Evolutionary conservation across 108 stramenopile species (phyloP).

Genomic region (Nitzschia sp.): DNA sequence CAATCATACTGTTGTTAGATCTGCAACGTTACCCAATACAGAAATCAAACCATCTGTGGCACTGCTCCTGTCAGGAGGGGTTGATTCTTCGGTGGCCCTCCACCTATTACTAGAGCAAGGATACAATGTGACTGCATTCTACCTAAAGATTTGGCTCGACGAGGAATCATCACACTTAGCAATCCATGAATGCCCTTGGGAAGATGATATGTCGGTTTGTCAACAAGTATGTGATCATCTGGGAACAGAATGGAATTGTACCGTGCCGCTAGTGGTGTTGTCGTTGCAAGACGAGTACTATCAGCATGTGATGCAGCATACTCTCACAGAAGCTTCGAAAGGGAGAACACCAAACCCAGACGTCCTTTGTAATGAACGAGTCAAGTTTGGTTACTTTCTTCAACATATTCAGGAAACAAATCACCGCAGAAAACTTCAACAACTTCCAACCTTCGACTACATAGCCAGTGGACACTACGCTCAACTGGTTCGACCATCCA

Average conservation of each 20-base stretch:
- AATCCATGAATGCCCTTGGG: slow-evolving; percentile 94
- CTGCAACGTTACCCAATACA: not conserved
- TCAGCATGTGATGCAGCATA: slow-evolving; percentile 85
- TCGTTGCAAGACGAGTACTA: slow-evolving; percentile 91
- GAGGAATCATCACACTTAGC: slow-evolving; percentile 87
- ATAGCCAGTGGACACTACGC: slow-evolving; percentile 98
- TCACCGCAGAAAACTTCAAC: not conserved
- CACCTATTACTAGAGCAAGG: slow-evolving; percentile 78
- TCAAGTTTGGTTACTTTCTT: slow-evolving; percentile 96
- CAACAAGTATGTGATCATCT: slow-evolving; percentile 90
- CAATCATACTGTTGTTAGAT: not conserved
- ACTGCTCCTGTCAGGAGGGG: slow-evolving; percentile 92
- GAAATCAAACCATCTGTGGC: slow-evolving; percentile 66
- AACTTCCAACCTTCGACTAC: slow-evolving; percentile 34
- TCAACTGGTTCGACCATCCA: slow-evolving; percentile 47
- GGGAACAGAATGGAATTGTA: not conserved
- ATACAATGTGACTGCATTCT: slow-evolving; percentile 91
- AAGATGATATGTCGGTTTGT: slow-evolving; percentile 79
- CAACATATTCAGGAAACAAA: slow-evolving; percentile 57
- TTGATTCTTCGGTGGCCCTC: slow-evolving; percentile 94
- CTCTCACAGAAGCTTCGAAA: slow-evolving; percentile 76
- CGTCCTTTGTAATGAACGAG: slow-evolving; percentile 93
- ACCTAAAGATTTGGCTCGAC: slow-evolving; percentile 97
- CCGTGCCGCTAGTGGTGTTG: slow-evolving; percentile 81
- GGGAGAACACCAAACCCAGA: slow-evolving; percentile 98